Evolutionary conservation across 306 rosid species (phyloP), one percentile per base, ranked within the genome.

Genomic region (Vigna radiata): DNA sequence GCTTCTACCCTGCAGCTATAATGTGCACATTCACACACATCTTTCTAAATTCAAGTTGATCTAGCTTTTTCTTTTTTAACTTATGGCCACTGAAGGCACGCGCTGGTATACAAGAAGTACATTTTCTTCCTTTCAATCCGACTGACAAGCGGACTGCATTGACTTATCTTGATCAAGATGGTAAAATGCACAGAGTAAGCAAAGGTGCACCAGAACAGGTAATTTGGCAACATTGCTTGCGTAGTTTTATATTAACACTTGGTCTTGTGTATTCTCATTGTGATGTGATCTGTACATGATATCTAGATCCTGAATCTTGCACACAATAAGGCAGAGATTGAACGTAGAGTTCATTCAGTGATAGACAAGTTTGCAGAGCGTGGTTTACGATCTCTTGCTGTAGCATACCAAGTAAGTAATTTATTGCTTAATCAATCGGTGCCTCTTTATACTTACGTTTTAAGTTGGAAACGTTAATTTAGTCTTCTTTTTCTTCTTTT

Each of bases 171-270:
- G 98, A 95, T 59, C 85, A 72, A 58, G 91, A 86, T 17, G 97
- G 97, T 63, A 92, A 90, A 87, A 89, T 89, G 98, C 98, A 89
- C 58, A 84, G 97, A 82, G 98, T 95, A 60, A 95, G 98, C 91
- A 95, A 95, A 86, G 98, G 98, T 77, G 98, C 98, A 73, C 98
- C 97, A 0, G 97, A 92, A 83, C 98, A 95, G 97, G 98, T 95
- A 87, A 82, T 17, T 60, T 60, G 62, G 62, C 44, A 62, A n/a
- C 71, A 31, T 7, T 71, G 12, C 18, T 41, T 60, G 43, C 39
- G 13, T 60, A 14, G 23, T 49, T 60, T 7, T 50, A 23, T 77
- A 7, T 47, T 37, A 54, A 43, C 29, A 25, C 39, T 78, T 46
- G 29, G 9, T 67, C 19, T 75, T 47, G n/a, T 33, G 50, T 79